phyloP scores from a whole-genome alignment of 805 yeast genomes.

The Saturnispora ahearnii region DNA sequence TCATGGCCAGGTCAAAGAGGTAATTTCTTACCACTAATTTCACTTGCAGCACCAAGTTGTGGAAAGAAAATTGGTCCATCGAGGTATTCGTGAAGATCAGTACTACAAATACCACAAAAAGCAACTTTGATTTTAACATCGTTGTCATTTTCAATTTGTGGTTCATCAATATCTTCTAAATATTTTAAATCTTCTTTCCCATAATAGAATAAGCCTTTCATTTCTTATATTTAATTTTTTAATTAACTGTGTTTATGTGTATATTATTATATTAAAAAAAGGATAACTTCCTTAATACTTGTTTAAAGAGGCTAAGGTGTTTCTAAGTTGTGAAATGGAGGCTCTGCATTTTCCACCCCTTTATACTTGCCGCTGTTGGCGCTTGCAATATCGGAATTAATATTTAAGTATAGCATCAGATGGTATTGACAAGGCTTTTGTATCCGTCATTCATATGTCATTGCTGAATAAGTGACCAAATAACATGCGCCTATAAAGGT shows the following conservation, averaged over 20 bases:
- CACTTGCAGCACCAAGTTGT: conserved; percentile 20
- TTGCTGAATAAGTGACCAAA: too few relatives aligned
- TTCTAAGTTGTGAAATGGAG: too few relatives aligned
- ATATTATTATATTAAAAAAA: too few relatives aligned
- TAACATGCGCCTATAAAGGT: too few relatives aligned
- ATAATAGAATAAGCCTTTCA: conserved; percentile 43
- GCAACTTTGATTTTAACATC: conserved; percentile 28
- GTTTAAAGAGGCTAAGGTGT: too few relatives aligned
- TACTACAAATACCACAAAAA: conserved; percentile 58
- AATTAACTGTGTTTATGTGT: neutral
- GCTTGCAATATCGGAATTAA: too few relatives aligned
- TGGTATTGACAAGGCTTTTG: too few relatives aligned
- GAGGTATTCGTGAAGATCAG: conserved; percentile 48
- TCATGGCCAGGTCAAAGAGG: conserved; percentile 32
- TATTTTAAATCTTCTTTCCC: conserved; percentile 38
- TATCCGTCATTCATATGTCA: too few relatives aligned
- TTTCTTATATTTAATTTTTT: conserved; percentile 11
- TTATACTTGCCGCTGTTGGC: too few relatives aligned
- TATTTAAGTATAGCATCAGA: too few relatives aligned
- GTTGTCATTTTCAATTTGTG: conserved; percentile 19
- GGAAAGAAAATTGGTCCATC: conserved; percentile 54
- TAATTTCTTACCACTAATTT: conserved; percentile 31
- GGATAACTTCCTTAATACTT: too few relatives aligned
- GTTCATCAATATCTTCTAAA: conserved; percentile 25
- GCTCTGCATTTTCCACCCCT: too few relatives aligned